Base-by-base conservation (phyloP, 129 eudicot species). In the Escallonia rubra region DNA sequence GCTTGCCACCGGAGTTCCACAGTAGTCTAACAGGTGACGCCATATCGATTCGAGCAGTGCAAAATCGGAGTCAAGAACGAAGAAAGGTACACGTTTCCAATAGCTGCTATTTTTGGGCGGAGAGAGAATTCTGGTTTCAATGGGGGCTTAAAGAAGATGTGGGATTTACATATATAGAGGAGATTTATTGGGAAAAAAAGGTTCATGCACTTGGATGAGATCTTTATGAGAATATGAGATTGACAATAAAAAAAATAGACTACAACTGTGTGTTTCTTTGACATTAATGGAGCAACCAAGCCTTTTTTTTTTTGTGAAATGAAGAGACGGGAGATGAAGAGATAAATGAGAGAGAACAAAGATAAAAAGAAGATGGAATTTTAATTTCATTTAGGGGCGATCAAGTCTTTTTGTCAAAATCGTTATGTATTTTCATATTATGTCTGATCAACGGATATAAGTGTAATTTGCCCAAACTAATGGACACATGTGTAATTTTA, bases 11-110 rank as follows among this genome's bases (percentile, higher is more conserved):
- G 45, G 49, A 6, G 48, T 14, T 57, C 44, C 73, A 14, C 80
- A 71, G 53, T 84, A 87, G 7, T 77, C 92, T 34, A 89, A 63
- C 45, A 89, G 67, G 67, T 86, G 74, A 9, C 73, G 69, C 40
- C 80, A 65, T 5, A 86, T 81, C 2, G 91, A 77, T 57, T 90
- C 95, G 11, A 90, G 84, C 63, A 86, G 75, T 1, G 84, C 85
- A 39, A 75, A 79, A 63, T 90, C 91, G 3, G 88, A 74, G 45
- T 79, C 85, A n/a, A 69, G 76, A 66, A 64, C 69, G 5, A 54
- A 54, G 5, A 10, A 1, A 4, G 40, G 41, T 44, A 13, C 8
- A 16, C 41, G 4, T 7, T 48, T 51, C 11, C n/a, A 40, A 15
- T 64, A 59, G 45, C 1, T 58, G 55, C 42, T 68, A 67, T 53